These are phyloP conservation scores for Poronia punctata DNA, from an alignment of 495 filamentous ascomycete genomes.

Conservation along the genomic window DNA sequence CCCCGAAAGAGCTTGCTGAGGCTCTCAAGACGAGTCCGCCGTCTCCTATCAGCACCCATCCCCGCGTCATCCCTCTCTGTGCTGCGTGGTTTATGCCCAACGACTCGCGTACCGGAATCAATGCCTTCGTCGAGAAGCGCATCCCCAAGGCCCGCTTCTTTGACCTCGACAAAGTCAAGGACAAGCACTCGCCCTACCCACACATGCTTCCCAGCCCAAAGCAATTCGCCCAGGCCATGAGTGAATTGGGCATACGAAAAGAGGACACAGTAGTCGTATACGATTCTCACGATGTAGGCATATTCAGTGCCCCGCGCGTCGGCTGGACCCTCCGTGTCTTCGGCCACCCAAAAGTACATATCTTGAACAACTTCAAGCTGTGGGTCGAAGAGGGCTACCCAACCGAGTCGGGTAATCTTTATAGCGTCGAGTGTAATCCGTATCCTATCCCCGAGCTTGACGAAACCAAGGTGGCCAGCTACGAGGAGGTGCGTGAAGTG, in stretches of 20 bases:
- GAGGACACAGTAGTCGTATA: conserved; percentile 92
- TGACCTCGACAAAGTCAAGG: conserved; percentile 85
- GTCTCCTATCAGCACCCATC: conserved; percentile 64
- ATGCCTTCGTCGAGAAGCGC: conserved; percentile 66
- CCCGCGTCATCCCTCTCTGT: conserved; percentile 79
- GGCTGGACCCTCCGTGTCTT: conserved; percentile 89
- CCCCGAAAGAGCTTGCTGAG: conserved; percentile 69
- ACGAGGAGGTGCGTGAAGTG: conserved; percentile 71
- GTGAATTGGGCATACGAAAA: conserved; percentile 70
- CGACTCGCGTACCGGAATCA: conserved; percentile 67
- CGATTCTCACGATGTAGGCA: conserved; percentile 77
- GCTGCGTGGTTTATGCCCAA: conserved; percentile 96
- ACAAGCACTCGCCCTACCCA: conserved; percentile 79
- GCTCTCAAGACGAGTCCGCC: conserved; percentile 72
- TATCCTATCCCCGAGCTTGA: conserved; percentile 49
- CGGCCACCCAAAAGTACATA: conserved; percentile 81
- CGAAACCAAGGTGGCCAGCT: conserved; percentile 46
- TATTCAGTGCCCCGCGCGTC: conserved; percentile 89
- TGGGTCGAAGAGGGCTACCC: conserved; percentile 81
- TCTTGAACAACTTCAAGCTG: conserved; percentile 88
- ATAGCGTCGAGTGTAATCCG: conserved; percentile 49
- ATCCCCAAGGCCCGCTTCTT: conserved; percentile 94
- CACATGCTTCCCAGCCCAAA: conserved; percentile 89
- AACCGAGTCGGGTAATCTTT: conserved; percentile 68
- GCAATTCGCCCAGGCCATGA: conserved; percentile 82